Evolutionary conservation across 2,329 filamentous ascomycete genomes (phyloP).

Genomic region (Aspergillus proliferans): DNA sequence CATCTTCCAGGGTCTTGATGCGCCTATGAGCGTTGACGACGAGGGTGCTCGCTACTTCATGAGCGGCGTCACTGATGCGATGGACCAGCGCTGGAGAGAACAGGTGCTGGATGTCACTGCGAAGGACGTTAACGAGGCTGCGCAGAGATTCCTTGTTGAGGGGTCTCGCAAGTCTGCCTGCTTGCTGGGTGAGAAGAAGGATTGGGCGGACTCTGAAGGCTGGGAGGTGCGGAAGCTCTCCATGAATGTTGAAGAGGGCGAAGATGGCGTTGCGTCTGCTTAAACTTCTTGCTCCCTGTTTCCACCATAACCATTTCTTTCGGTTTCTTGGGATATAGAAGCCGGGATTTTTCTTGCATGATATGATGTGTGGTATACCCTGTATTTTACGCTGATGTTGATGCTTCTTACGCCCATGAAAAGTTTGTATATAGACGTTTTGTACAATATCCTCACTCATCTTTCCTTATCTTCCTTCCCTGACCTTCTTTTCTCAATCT

Average conservation of each 20-base stretch:
- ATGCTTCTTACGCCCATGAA: not conserved
- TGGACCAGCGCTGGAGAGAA: conserved; percentile 79
- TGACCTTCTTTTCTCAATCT: not conserved
- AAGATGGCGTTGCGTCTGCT: conserved; percentile 16
- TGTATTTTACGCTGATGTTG: conserved; percentile 13
- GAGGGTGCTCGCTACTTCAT: conserved; percentile 85
- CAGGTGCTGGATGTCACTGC: conserved; percentile 79
- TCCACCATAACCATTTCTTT: not conserved
- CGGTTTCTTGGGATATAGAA: not conserved
- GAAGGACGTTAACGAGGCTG: conserved; percentile 71
- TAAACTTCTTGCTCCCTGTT: conserved; percentile 5
- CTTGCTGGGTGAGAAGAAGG: conserved; percentile 76
- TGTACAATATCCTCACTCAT: conserved; percentile 15
- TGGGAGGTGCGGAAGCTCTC: conserved; percentile 74
- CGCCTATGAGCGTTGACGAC: conserved; percentile 75
- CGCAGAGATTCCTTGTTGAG: conserved; percentile 74
- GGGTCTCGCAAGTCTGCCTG: conserved; percentile 56
- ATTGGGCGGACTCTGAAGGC: conserved; percentile 60
- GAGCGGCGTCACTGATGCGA: conserved; percentile 76
- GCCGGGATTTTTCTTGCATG: not conserved
- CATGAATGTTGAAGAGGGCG: conserved; percentile 47
- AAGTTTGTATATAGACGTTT: conserved; percentile 16
- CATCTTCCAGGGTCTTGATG: conserved; percentile 87
- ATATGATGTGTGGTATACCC: not conserved
- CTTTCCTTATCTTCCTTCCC: conserved; percentile 3